These are phyloP conservation scores for Fusarium subglutinans DNA, from an alignment of 2,329 filamentous ascomycete genomes.

Conservation along the genomic window DNA sequence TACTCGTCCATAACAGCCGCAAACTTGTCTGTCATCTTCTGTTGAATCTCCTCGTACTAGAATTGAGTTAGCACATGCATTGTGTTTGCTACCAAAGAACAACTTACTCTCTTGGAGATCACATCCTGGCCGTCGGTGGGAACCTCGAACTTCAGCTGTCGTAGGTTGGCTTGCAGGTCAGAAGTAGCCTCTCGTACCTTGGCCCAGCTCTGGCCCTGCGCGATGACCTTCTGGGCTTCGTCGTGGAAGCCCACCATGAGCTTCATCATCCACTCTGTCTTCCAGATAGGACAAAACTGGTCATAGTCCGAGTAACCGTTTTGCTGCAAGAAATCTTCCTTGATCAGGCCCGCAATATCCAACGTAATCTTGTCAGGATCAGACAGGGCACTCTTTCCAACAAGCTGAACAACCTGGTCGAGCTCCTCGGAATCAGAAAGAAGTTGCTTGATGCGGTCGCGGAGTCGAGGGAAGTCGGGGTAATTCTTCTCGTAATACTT, in stretches of 20 bases:
- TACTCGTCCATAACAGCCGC: constrained; percentile 96
- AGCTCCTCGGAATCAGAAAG: constrained; percentile 95
- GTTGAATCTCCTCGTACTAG: constrained; percentile 90
- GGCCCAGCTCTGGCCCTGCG: constrained; percentile 88
- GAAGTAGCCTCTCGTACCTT: constrained; percentile 92
- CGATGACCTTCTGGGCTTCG: constrained; percentile 93
- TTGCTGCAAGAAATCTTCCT: constrained; percentile 99
- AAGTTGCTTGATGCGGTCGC: constrained; percentile 92
- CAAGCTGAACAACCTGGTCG: constrained; percentile 97
- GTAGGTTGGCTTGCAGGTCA: constrained; percentile 84
- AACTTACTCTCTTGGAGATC: constrained; percentile 82
- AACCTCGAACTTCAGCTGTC: constrained; percentile 96
- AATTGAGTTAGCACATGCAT: constrained; percentile 50
- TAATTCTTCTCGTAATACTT: constrained; percentile 94
- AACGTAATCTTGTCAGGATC: constrained; percentile 98
- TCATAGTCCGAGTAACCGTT: constrained; percentile 99
- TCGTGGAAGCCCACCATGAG: constrained; percentile 98
- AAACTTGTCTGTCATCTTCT: constrained; percentile 97
- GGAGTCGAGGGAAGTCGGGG: constrained; percentile 91
- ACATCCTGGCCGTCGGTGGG: constrained; percentile 84
- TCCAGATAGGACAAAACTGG: constrained; percentile 99
- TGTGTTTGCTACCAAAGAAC: not conserved
- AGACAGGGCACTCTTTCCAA: constrained; percentile 95
- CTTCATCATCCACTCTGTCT: constrained; percentile 99
- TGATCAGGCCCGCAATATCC: constrained; percentile 88